phyloP scores from a whole-genome alignment of 352 stramenopile species.

The Pythium vanterpoolii region DNA sequence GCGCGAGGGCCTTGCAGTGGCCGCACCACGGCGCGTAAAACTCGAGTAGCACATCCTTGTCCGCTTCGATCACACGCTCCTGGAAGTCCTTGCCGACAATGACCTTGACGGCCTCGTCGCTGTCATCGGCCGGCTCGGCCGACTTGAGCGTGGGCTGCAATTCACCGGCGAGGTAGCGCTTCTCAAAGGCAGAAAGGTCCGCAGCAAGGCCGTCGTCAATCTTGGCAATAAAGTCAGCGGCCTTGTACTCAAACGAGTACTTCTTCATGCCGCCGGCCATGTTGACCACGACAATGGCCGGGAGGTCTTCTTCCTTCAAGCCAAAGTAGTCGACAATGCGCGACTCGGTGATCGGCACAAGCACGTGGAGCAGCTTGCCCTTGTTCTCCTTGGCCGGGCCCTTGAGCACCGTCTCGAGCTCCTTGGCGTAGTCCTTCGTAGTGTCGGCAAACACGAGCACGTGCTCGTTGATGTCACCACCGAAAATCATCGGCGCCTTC shows the following conservation, averaged over 20 bases:
- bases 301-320: constrained; percentile 83
- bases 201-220: constrained; percentile 40
- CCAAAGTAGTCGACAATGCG: constrained; percentile 94
- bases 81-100: constrained; percentile 92
- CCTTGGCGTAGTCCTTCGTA: constrained; percentile 59
- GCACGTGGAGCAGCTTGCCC: constrained; percentile 89
- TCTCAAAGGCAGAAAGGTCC: constrained; percentile 74
- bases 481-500: constrained; percentile 90
- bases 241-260: constrained; percentile 80
- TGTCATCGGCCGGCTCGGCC: constrained; percentile 86
- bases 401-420: constrained; percentile 58
- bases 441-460: constrained; percentile 84
- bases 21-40: constrained; percentile 95
- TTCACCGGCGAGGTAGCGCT: constrained; percentile 82
- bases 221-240: constrained; percentile 71
- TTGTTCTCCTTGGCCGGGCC: constrained; percentile 67
- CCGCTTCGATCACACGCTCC: constrained; percentile 82
- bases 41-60: constrained; percentile 90
- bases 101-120: constrained; percentile 87
- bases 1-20: constrained; percentile 90
- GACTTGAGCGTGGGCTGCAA: constrained; percentile 92
- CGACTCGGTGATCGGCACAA: constrained; percentile 84
- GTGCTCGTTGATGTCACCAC: constrained; percentile 83
- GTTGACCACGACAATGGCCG: constrained; percentile 86
- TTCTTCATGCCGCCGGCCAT: constrained; percentile 93